Evolutionary conservation across 805 yeast species (phyloP), one percentile per base, ranked within the genome.

Genomic region (Wickerhamomyces canadensis): DNA sequence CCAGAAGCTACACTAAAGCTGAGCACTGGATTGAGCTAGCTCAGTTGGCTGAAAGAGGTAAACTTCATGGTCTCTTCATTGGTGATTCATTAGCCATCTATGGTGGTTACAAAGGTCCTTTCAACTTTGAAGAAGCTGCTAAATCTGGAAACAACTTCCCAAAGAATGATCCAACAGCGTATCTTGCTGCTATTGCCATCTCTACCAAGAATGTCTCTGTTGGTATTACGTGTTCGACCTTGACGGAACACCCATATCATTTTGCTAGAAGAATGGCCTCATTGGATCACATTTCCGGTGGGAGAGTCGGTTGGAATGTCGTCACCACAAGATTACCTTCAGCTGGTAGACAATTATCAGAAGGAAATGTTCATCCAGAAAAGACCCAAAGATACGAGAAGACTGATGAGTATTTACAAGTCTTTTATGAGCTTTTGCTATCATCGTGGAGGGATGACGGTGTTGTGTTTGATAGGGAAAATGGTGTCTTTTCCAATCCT

Each of bases 111-210:
- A 29, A 29, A 29, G 32, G 32, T 19, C 32, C 32, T n/a, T 13
- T 7, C 16, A 29, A 29, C 32, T 29, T 29, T 29, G 16, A 13
- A 19, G 32, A 29, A 11, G 32, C 32, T n/a, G 32, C 32, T n/a
- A 29, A 13, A 5, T 13, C 17, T 19, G 32, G 32, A 11, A 29
- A 29, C 24, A 29, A 29, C 13, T 29, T 29, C 24, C 32, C 32
- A 29, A 29, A 29, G 32, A 29, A 29, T 19, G 32, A 29, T 29
- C 32, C 32, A 29, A 29, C 32, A 19, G 32, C 32, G 18, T 29
- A 29, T n/a, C 18, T 29, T 19, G 32, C 32, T 19, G 32, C 32
- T 12, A 29, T 29, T 17, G 32, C 32, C 11, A 19, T 19, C n/a
- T 29, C 32, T 5, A 29, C 32, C 6, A 29, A 29, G 32, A 29